Evolutionary conservation across 2,329 filamentous ascomycete genomes (phyloP).

Genomic region (Penicillium olsonii): DNA sequence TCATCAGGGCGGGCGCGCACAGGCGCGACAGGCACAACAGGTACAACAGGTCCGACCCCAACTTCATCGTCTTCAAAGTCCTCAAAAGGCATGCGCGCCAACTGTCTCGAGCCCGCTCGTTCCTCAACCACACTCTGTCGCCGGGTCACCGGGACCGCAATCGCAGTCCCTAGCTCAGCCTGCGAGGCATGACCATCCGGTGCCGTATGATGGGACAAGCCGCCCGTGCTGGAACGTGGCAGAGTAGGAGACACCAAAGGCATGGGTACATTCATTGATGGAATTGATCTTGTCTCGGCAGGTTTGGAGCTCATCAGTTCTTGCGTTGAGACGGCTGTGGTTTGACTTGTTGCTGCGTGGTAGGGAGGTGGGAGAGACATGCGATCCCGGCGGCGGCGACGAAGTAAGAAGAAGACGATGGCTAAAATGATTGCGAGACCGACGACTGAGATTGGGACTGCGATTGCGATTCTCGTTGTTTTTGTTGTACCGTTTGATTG

Average conservation of each 20-base stretch:
- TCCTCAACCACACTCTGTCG: slow-evolving; percentile 13
- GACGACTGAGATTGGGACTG: slow-evolving; percentile 34
- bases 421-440: slow-evolving; percentile 27
- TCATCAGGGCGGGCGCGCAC: slow-evolving; percentile 11
- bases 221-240: background rate
- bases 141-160: slow-evolving; percentile 14
- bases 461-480: slow-evolving; percentile 33
- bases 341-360: slow-evolving; percentile 10
- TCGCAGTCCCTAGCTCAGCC: slow-evolving; percentile 11
- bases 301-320: slow-evolving; percentile 11
- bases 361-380: slow-evolving; percentile 7
- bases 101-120: slow-evolving; percentile 1
- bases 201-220: background rate
- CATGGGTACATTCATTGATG: background rate
- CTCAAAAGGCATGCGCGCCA: slow-evolving; percentile 26
- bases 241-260: slow-evolving; percentile 10
- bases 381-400: slow-evolving; percentile 21
- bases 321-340: slow-evolving; percentile 13
- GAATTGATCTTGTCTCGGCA: background rate
- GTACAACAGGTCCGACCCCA: slow-evolving; percentile 1
- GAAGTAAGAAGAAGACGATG: slow-evolving; percentile 28
- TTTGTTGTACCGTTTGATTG: slow-evolving; percentile 16
- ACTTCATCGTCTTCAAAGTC: slow-evolving; percentile 10
- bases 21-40: too few species aligned
- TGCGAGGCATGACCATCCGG: slow-evolving; percentile 4